These are phyloP conservation scores for Kluyveromyces siamensis DNA, from an alignment of 805 yeast species.

Conservation along the genomic window DNA sequence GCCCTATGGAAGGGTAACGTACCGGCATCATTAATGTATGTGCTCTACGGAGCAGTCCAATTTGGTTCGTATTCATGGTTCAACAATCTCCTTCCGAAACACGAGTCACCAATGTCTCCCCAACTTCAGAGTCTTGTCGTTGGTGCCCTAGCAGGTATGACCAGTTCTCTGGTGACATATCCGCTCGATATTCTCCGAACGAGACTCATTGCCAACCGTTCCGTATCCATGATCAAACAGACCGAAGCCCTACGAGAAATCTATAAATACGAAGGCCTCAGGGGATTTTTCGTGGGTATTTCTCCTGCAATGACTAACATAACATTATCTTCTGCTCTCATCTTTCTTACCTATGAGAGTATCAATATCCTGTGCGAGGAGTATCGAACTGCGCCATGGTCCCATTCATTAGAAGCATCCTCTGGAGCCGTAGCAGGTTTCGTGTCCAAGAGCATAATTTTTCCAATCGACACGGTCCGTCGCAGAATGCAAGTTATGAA, in stretches of 20 bases:
- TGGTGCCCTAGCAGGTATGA: constrained; percentile 71
- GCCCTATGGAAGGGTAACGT: constrained; percentile 96
- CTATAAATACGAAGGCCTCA: constrained; percentile 32
- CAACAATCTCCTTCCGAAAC: constrained; percentile 31
- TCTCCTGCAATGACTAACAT: constrained; percentile 48
- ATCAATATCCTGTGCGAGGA: constrained; percentile 32
- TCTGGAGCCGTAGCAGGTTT: constrained; percentile 73
- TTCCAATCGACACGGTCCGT: constrained; percentile 80
- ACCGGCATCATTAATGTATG: constrained; percentile 82
- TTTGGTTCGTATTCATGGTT: constrained; percentile 60
- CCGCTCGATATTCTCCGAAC: constrained; percentile 91
- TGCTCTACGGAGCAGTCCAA: constrained; percentile 78
- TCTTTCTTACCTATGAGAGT: constrained; percentile 61
- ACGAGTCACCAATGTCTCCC: constrained; percentile 10
- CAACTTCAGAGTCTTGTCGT: constrained; percentile 37
- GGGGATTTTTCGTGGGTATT: constrained; percentile 43
- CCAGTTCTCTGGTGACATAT: constrained; percentile 67
- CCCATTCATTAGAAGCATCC: constrained; percentile 38
- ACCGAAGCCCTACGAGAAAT: constrained; percentile 27
- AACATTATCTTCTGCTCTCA: constrained; percentile 61
- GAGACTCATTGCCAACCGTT: constrained; percentile 61
- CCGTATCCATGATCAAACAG: constrained; percentile 12
- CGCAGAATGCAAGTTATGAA: constrained; percentile 60
- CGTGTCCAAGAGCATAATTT: constrained; percentile 60
- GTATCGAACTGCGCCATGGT: constrained; percentile 11